These are phyloP conservation scores for Quercus ilex DNA, from an alignment of 306 rosid genomes.

Conservation along the genomic window DNA sequence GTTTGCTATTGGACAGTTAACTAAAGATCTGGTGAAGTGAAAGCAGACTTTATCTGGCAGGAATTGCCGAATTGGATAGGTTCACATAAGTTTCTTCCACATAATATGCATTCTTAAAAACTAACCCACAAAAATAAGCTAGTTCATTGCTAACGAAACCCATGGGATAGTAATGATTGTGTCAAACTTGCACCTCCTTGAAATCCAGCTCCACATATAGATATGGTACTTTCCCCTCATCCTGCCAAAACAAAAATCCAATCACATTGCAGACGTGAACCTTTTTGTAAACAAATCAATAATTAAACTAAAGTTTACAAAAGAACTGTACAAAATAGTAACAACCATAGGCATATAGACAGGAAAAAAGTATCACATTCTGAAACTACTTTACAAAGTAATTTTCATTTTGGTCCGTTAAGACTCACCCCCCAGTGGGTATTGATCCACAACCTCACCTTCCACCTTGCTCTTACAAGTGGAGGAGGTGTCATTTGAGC, in stretches of 20 bases:
- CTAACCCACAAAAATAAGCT: conserved; percentile 5
- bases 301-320: not conserved
- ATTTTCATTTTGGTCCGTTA: no score
- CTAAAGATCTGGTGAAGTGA: conserved; percentile 11
- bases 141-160: conserved; percentile 21
- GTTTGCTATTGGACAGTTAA: not conserved
- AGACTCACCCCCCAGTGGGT: no score
- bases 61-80: not conserved
- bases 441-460: no score
- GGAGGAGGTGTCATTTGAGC: no score
- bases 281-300: not conserved
- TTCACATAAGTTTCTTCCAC: conserved; percentile 13
- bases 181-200: conserved; percentile 64
- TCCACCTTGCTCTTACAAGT: no score
- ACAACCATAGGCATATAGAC: not conserved
- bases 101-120: conserved; percentile 11
- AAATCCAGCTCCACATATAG: conserved; percentile 94
- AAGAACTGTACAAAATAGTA: not conserved
- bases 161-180: not conserved
- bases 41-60: not conserved
- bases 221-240: conserved; percentile 74
- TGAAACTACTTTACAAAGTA: no score
- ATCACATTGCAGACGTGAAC: not conserved
- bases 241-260: conserved; percentile 41
- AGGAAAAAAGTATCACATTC: not conserved